Conservation (phyloP, 2,329 filamentous ascomycete species). For the Cladosporium sp. region DNA sequence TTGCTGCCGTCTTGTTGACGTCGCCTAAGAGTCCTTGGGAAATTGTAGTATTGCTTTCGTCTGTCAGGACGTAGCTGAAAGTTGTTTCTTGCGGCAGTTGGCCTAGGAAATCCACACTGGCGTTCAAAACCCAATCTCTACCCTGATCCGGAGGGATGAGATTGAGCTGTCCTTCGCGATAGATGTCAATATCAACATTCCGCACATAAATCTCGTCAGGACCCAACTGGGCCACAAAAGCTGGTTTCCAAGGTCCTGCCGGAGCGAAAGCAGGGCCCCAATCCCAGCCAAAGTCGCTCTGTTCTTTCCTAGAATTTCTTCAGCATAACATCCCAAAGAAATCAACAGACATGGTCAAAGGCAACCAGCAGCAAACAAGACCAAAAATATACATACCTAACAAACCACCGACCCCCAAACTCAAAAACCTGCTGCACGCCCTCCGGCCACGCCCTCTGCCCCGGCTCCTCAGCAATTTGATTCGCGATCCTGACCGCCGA, state of each 20-base stretch:
- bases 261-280: constrained; percentile 49
- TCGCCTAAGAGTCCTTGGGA: constrained; percentile 36
- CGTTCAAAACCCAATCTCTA: constrained; percentile 57
- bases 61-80: constrained; percentile 46
- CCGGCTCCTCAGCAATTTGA: constrained; percentile 47
- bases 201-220: constrained; percentile 42
- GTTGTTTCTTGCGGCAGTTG: constrained; percentile 38
- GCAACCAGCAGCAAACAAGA: background rate
- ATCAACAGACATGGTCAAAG: too few species aligned
- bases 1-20: constrained; percentile 37
- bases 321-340: too few species aligned
- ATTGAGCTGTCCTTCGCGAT: constrained; percentile 55
- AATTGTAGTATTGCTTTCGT: constrained; percentile 38
- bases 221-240: constrained; percentile 51
- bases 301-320: constrained; percentile 43
- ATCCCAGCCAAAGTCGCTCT: constrained; percentile 62
- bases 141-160: constrained; percentile 54
- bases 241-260: constrained; percentile 59
- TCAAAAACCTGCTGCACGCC: constrained; percentile 47
- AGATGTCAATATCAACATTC: constrained; percentile 55
- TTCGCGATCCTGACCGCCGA: constrained; percentile 52
- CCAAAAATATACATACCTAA: constrained; percentile 32
- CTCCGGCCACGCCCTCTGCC: constrained; percentile 46
- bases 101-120: constrained; percentile 55
- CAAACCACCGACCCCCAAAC: constrained; percentile 51